A percentile compares a stretch with the other conserved stretches of the same genome.
phyloP scores from a whole-genome alignment of 1,284 basidiomycete genomes.

The Veloboletus limbatus region DNA sequence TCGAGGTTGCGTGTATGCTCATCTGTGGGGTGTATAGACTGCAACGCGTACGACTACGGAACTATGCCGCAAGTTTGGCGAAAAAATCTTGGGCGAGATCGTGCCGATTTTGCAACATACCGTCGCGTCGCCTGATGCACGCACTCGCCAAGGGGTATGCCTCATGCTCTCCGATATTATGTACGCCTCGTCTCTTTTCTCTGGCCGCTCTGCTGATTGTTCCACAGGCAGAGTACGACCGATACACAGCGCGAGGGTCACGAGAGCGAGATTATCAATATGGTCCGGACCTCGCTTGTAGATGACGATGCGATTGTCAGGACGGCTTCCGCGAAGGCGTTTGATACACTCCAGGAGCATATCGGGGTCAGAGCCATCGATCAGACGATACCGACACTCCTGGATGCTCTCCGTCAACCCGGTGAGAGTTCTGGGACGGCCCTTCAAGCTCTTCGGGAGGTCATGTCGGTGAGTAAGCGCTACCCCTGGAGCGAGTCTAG shows the following conservation, averaged over 20 bases:
- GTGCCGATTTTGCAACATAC: slow-evolving; percentile 75
- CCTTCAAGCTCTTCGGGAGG: slow-evolving; percentile 88
- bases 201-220: slow-evolving; percentile 3
- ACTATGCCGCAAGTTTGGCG: slow-evolving; percentile 94
- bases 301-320: slow-evolving; percentile 89
- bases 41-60: slow-evolving; percentile 86
- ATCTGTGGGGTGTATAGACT: slow-evolving; percentile 47
- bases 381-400: slow-evolving; percentile 91
- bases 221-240: slow-evolving; percentile 75
- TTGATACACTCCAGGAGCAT: slow-evolving; percentile 90
- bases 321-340: slow-evolving; percentile 88
- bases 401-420: slow-evolving; percentile 90
- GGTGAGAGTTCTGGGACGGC: slow-evolving; percentile 94
- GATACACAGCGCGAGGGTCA: slow-evolving; percentile 87
- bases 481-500: background rate
- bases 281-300: slow-evolving; percentile 84
- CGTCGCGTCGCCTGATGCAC: slow-evolving; percentile 67
- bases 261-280: slow-evolving; percentile 86
- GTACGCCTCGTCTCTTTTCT: slow-evolving; percentile 39
- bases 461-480: slow-evolving; percentile 77
- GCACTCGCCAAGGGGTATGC: slow-evolving; percentile 87
- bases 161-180: slow-evolving; percentile 87
- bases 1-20: background rate
- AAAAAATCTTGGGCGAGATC: slow-evolving; percentile 86
- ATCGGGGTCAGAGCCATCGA: slow-evolving; percentile 92